A percentile compares a stretch with the other conserved stretches of the same genome.
Evolutionary conservation across 1,139 yeast genomes (phyloP).

Genomic region (Debaryomyces subglobosus): DNA sequence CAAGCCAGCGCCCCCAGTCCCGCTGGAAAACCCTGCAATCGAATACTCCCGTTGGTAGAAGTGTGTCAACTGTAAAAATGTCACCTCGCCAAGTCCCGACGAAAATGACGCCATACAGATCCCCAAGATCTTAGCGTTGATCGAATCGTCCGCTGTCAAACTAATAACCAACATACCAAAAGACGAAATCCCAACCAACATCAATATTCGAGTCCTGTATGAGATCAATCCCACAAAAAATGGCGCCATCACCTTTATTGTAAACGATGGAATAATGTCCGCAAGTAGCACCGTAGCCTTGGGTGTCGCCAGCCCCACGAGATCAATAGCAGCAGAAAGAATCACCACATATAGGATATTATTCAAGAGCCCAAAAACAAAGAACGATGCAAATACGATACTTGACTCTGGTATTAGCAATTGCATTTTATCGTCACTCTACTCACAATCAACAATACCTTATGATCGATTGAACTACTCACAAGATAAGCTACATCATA

Average conservation of each 20-base stretch:
- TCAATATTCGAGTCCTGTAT: constrained; percentile 56
- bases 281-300: constrained; percentile 85
- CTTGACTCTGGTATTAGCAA: constrained; percentile 10
- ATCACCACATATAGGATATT: constrained; percentile 91
- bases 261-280: constrained; percentile 82
- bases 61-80: constrained; percentile 85
- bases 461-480: not conserved
- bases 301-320: constrained; percentile 83
- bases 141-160: constrained; percentile 27
- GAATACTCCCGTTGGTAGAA: constrained; percentile 54
- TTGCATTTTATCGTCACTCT: constrained; percentile 4
- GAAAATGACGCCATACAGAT: constrained; percentile 81
- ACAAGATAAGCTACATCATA: not conserved
- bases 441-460: not conserved
- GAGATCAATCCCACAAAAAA: constrained; percentile 71
- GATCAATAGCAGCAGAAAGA: constrained; percentile 86
- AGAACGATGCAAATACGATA: constrained; percentile 57
- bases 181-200: constrained; percentile 60
- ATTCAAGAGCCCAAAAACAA: constrained; percentile 84
- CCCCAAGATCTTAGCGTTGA: constrained; percentile 57
- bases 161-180: constrained; percentile 81
- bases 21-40: constrained; percentile 86
- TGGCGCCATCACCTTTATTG: constrained; percentile 74
- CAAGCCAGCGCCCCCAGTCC: constrained; percentile 95
- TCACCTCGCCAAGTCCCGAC: constrained; percentile 88